phyloP scores from a whole-genome alignment of 257 asterid species.

The Solanum tacnaense region DNA sequence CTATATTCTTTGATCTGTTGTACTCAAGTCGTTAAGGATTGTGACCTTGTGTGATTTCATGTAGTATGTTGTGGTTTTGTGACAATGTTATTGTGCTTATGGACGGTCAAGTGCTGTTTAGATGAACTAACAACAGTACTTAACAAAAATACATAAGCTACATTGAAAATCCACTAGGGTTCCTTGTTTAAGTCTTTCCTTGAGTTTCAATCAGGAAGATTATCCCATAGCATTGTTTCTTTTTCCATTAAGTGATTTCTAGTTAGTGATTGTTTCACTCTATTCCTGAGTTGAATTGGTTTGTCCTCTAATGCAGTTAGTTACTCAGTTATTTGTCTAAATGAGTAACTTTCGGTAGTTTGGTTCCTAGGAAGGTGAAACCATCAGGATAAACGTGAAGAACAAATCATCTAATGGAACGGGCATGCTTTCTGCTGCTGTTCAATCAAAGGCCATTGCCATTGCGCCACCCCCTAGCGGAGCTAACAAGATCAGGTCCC shows the following conservation, averaged over 20 bases:
- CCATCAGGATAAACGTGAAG: constrained; percentile 79
- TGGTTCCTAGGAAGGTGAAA: constrained; percentile 82
- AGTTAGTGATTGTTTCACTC: not conserved
- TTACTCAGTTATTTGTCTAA: not conserved
- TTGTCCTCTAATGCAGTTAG: not conserved
- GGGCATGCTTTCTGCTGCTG: constrained; percentile 81
- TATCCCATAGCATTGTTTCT: not conserved
- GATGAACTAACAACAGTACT: not conserved
- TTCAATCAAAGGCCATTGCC: constrained; percentile 37
- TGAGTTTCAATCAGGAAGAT: not conserved
- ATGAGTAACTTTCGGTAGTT: not conserved
- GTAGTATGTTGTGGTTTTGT: no score
- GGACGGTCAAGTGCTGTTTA: not conserved
- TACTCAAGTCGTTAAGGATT: no score
- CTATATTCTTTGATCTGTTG: no score
- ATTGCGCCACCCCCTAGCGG: constrained; percentile 82
- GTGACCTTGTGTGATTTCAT: no score
- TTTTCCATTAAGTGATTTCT: not conserved
- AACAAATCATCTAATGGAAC: constrained; percentile 71
- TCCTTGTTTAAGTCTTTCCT: not conserved
- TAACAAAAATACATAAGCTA: not conserved
- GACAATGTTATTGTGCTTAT: not conserved
- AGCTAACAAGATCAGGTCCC: constrained; percentile 56
- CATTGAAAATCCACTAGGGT: not conserved
- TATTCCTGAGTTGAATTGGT: not conserved